phyloP scores from a whole-genome alignment of 106 monocot species.

The Hemerocallis citrina region DNA sequence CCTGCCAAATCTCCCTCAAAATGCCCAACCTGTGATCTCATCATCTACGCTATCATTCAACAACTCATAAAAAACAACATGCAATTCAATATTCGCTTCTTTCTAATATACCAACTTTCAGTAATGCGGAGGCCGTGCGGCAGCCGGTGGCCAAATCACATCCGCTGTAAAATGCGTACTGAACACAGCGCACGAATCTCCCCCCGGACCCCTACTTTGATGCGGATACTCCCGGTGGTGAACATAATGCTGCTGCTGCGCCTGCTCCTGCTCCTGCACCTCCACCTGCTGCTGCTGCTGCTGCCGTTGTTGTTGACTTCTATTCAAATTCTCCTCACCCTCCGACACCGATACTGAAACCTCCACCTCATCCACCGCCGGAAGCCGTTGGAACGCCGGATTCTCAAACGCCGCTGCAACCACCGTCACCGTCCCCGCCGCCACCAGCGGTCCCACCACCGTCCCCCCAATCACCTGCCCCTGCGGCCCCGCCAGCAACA shows the following conservation, averaged over 20 bases:
- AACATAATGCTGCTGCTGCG: constrained; percentile 1
- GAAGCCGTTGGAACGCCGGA: constrained; percentile 13
- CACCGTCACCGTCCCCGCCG: constrained; percentile 16
- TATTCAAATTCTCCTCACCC: neutral
- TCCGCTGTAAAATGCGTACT: constrained; percentile 3
- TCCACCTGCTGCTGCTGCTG: neutral
- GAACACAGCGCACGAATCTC: constrained; percentile 2
- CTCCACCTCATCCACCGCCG: constrained; percentile 2
- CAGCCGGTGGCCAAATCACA: neutral
- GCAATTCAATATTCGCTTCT: too few species aligned
- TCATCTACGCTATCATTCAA: too few species aligned
- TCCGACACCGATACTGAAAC: neutral
- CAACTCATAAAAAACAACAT: too few species aligned
- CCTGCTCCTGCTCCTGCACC: neutral
- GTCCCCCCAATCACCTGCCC: constrained; percentile 16
- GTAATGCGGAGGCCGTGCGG: neutral
- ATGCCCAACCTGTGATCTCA: too few species aligned
- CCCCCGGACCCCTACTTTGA: neutral
- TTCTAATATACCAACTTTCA: too few species aligned
- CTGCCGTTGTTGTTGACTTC: neutral
- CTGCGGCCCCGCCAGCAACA: constrained; percentile 19
- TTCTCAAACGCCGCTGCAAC: constrained; percentile 15
- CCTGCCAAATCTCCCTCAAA: too few species aligned
- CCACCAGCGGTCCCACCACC: constrained; percentile 9
- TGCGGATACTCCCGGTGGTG: constrained; percentile 10